Evolutionary conservation across 2,329 filamentous ascomycete genomes (phyloP).

Genomic region (Akanthomyces uredinophilus): DNA sequence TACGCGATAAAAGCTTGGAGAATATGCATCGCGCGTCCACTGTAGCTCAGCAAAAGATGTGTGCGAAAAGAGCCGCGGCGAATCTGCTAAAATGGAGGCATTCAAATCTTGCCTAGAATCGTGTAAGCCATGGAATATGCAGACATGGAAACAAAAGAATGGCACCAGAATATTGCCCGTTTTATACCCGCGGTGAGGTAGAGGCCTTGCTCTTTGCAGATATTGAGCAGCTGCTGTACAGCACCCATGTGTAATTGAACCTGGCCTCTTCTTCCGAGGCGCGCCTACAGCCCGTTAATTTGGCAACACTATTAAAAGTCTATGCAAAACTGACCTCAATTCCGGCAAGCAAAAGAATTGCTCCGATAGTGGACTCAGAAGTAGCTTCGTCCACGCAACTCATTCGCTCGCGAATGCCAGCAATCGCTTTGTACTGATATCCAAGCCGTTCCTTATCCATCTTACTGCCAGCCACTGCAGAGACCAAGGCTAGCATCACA

Average conservation of each 20-base stretch:
- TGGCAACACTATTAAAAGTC: too few relatives aligned
- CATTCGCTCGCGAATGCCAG: slow-evolving; percentile 31
- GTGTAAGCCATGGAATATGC: slow-evolving; percentile 12
- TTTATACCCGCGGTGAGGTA: slow-evolving; percentile 35
- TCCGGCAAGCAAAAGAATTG: slow-evolving; percentile 38
- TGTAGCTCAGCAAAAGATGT: slow-evolving; percentile 36
- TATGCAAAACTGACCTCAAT: slow-evolving; percentile 27
- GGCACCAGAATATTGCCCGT: slow-evolving; percentile 40
- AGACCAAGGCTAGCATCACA: slow-evolving; percentile 34
- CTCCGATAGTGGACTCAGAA: slow-evolving; percentile 34
- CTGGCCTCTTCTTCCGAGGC: slow-evolving; percentile 29
- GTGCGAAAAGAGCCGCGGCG: slow-evolving; percentile 34
- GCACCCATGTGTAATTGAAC: slow-evolving; percentile 39
- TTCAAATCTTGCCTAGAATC: slow-evolving; percentile 38
- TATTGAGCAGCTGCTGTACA: slow-evolving; percentile 29
- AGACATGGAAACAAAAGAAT: neutral
- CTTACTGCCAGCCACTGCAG: slow-evolving; percentile 26
- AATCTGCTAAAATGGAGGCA: slow-evolving; percentile 33
- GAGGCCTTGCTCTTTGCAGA: slow-evolving; percentile 26
- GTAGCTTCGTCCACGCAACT: slow-evolving; percentile 21
- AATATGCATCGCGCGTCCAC: slow-evolving; percentile 33
- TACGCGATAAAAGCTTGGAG: slow-evolving; percentile 25
- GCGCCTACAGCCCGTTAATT: slow-evolving; percentile 17
- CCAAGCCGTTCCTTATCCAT: slow-evolving; percentile 26
- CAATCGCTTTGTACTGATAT: slow-evolving; percentile 31